A percentile compares a stretch with the other conserved stretches of the same genome.
phyloP scores from a whole-genome alignment of 2,329 filamentous ascomycete genomes.

The Xylaria sp. region DNA sequence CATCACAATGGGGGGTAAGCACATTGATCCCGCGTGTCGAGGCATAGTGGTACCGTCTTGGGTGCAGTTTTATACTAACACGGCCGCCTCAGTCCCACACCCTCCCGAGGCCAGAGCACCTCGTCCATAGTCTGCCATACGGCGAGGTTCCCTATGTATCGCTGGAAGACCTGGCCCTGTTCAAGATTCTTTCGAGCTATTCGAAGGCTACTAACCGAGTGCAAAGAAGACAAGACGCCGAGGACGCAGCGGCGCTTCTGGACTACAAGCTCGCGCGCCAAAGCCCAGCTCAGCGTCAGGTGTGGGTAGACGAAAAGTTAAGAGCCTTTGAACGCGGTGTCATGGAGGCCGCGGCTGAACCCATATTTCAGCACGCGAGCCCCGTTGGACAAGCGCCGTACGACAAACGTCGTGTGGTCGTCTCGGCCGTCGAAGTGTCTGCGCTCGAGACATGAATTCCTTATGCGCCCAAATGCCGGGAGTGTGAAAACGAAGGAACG shows the following conservation, averaged over 20 bases:
- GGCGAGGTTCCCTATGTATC: slow-evolving; percentile 45
- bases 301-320: neutral
- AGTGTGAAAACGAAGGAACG: neutral
- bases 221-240: slow-evolving; percentile 42
- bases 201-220: slow-evolving; percentile 32
- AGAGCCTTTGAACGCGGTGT: neutral
- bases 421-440: slow-evolving; percentile 26
- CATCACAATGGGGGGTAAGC: slow-evolving; percentile 45
- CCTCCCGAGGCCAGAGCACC: slow-evolving; percentile 39
- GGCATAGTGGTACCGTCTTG: neutral
- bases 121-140: slow-evolving; percentile 39
- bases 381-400: slow-evolving; percentile 42
- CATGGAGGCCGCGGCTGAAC: slow-evolving; percentile 23
- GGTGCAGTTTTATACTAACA: slow-evolving; percentile 6
- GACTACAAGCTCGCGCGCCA: slow-evolving; percentile 26
- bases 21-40: neutral
- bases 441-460: slow-evolving; percentile 39
- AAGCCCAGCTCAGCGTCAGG: neutral
- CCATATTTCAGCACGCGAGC: slow-evolving; percentile 37
- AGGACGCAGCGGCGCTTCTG: slow-evolving; percentile 43
- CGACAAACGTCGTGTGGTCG: slow-evolving; percentile 27
- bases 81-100: slow-evolving; percentile 36
- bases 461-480: slow-evolving; percentile 17
- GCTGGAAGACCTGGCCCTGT: slow-evolving; percentile 41
- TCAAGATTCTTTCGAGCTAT: slow-evolving; percentile 43